Conservation (phyloP, 2,329 filamentous ascomycete species). For the Hymenoscyphus linearis region DNA sequence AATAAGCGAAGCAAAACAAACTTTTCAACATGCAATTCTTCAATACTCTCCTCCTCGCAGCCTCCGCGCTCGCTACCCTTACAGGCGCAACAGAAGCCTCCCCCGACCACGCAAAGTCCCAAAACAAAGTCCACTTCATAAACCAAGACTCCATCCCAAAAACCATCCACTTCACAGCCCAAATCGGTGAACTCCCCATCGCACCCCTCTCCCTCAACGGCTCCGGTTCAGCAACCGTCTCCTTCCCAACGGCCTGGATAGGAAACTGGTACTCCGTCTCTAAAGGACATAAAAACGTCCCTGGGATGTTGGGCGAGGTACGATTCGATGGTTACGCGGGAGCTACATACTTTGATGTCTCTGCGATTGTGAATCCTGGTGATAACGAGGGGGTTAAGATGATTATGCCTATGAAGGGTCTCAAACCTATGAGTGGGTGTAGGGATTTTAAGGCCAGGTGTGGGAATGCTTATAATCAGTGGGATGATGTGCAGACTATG, state of each 20-base stretch:
- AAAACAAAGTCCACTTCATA: constrained; percentile 50
- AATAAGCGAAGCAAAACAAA: constrained; percentile 38
- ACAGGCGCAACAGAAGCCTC: constrained; percentile 33
- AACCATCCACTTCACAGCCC: constrained; percentile 30
- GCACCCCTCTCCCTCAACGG: constrained; percentile 21
- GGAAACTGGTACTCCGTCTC: constrained; percentile 42
- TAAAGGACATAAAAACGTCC: constrained; percentile 37
- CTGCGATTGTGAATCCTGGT: constrained; percentile 48
- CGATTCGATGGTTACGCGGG: constrained; percentile 45
- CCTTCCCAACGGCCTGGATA: constrained; percentile 35
- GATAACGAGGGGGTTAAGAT: constrained; percentile 49
- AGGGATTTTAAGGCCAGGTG: constrained; percentile 42
- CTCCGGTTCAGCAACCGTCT: constrained; percentile 34
- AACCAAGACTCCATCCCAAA: constrained; percentile 47
- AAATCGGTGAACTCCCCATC: constrained; percentile 18
- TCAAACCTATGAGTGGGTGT: constrained; percentile 45
- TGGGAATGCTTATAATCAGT: constrained; percentile 47
- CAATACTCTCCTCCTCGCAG: constrained; percentile 35
- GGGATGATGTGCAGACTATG: constrained; percentile 53
- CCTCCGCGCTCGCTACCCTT: constrained; percentile 38
- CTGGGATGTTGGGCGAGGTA: constrained; percentile 50
- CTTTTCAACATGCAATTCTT: constrained; percentile 49
- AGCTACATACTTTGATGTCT: constrained; percentile 53
- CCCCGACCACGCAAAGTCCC: too few species aligned
- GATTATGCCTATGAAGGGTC: constrained; percentile 42